These are phyloP conservation scores for Candida maesae DNA, from an alignment of 805 yeast genomes.

Conservation along the genomic window DNA sequence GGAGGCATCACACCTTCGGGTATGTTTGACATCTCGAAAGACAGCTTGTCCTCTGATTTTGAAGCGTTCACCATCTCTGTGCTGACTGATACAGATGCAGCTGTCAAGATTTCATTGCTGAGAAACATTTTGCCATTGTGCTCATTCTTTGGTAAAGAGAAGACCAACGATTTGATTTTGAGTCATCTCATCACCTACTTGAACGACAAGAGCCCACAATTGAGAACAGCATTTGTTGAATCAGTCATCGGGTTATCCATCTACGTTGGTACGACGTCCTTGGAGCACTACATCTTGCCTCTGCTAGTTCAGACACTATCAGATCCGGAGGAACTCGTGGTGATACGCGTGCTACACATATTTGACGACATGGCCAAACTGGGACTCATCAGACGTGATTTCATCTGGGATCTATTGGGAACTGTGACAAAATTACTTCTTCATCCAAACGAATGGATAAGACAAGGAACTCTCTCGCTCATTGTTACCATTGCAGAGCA, in stretches of 20 bases:
- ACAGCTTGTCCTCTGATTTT: slow-evolving; percentile 47
- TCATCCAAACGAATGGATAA: slow-evolving; percentile 86
- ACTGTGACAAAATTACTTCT: slow-evolving; percentile 54
- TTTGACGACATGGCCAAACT: slow-evolving; percentile 52
- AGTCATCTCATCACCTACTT: slow-evolving; percentile 90
- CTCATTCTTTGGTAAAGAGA: slow-evolving; percentile 78
- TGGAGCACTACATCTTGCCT: slow-evolving; percentile 88
- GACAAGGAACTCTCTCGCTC: slow-evolving; percentile 62
- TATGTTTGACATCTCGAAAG: slow-evolving; percentile 37
- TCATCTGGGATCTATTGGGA: slow-evolving; percentile 52
- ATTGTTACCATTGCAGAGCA: slow-evolving; percentile 59
- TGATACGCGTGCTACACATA: slow-evolving; percentile 59
- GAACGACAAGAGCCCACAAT: slow-evolving; percentile 67
- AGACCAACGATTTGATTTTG: slow-evolving; percentile 80
- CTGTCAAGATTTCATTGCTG: slow-evolving; percentile 68
- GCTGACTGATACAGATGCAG: slow-evolving; percentile 63
- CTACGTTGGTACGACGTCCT: slow-evolving; percentile 72
- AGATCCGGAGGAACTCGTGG: slow-evolving; percentile 82
- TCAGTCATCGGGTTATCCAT: slow-evolving; percentile 72
- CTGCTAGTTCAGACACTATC: slow-evolving; percentile 75
- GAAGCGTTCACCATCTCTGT: slow-evolving; percentile 62
- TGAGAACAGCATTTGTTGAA: slow-evolving; percentile 68
- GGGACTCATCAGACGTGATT: slow-evolving; percentile 49
- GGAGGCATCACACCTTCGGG: slow-evolving; percentile 32
- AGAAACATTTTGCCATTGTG: slow-evolving; percentile 74